Base-by-base conservation (phyloP, 768 basidiomycete species). In the Suillus bovinus region DNA sequence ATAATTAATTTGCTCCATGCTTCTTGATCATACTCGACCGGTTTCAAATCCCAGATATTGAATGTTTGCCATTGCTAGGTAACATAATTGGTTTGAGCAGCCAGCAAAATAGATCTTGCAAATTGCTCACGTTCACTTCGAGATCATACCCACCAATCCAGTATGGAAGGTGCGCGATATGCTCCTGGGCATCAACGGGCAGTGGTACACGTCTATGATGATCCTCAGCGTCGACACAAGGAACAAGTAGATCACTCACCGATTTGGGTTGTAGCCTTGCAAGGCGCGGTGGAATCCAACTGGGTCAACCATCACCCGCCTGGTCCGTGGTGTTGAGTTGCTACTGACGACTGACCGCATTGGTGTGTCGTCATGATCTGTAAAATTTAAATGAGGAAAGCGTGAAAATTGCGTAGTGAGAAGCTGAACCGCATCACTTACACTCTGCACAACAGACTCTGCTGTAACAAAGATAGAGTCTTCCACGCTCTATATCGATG, bases 131-230 rank as follows among this genome's bases (percentile, higher is more conserved):
- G 11, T 22, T 38, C 17, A 13, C 6, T 27, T 56, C 55, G 20
- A 56, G 36, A 27, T 56, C 55, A 39, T 56, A 39, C 5, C 55
- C 55, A 13, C 38, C 55, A 56, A 56, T 56, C 36, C 36, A 56
- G 55, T 56, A 39, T 20, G 55, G 55, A 39, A 56, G 55, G 38
- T 24, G 24, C 5, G 38, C 38, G 24, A 36, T 24, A 17, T 56
- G 3, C 17, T 56, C 55, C 17, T 39, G 24, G 17, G 36, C 24
- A 27, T 56, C 38, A 38, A 39, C 38, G 17, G 55, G 55, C 39
- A 56, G 36, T 39, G 36, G 17, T 1, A 17, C 38, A 56, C 55
- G 55, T 20, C 55, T 56, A 29, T 56, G 3, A 17, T 10, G 3
- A 4, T 27, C 5, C 7, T 56, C 7, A 56, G 55, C 9, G 5